Evolutionary conservation across 2,329 filamentous ascomycete genomes (phyloP).

Genomic region (Colletotrichum gloeosporioides): DNA sequence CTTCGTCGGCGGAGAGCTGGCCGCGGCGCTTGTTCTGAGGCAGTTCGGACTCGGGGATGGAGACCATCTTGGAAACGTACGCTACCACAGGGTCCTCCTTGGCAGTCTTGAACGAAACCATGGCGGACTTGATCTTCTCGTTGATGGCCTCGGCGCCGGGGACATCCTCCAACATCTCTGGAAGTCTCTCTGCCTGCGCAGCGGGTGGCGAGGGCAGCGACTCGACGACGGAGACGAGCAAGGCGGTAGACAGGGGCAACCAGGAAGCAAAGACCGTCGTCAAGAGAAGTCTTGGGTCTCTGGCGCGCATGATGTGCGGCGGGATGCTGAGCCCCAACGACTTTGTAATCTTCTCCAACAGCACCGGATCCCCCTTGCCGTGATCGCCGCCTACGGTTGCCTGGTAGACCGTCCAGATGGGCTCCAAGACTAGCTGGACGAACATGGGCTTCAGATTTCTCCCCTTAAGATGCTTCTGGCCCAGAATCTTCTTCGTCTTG

Average conservation of each 20-base stretch:
- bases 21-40: constrained; percentile 83
- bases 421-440: constrained; percentile 93
- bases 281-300: constrained; percentile 83
- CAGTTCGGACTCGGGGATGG: constrained; percentile 89
- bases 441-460: constrained; percentile 94
- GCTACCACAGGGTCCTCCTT: constrained; percentile 82
- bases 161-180: constrained; percentile 78
- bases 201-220: constrained; percentile 83
- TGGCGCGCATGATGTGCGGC: constrained; percentile 81
- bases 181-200: constrained; percentile 82
- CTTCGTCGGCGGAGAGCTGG: constrained; percentile 86
- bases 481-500: constrained; percentile 93
- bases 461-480: constrained; percentile 91
- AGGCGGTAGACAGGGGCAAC: constrained; percentile 90
- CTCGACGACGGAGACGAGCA: constrained; percentile 93
- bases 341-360: constrained; percentile 95
- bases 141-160: constrained; percentile 79
- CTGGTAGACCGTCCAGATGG: constrained; percentile 94
- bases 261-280: constrained; percentile 87
- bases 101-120: constrained; percentile 77
- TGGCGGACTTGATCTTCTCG: constrained; percentile 74
- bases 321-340: constrained; percentile 85
- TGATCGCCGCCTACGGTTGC: constrained; percentile 84
- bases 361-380: constrained; percentile 79
- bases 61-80: constrained; percentile 98